Evolutionary conservation across 2,329 filamentous ascomycete species (phyloP), one percentile per base, ranked within the genome.

Genomic region (Penicillium hesseltinei): DNA sequence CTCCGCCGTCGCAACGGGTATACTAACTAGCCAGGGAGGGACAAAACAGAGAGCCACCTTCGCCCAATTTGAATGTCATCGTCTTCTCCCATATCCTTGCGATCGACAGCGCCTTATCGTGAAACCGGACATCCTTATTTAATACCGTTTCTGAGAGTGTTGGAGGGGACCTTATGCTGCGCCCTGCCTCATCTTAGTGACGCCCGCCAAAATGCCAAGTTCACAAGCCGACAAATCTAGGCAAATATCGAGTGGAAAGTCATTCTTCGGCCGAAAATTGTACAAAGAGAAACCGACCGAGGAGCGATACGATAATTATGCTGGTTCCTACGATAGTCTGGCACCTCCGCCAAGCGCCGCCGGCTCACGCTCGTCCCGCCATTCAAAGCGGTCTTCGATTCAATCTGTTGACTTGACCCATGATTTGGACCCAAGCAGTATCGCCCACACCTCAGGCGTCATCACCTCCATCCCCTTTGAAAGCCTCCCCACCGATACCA

Each of bases 401-500:
- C 81, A 88, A 64, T 93, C 89, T 15, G 75, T 91, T 68, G 90
- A 93, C 68, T 80, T 84, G 59, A 84, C 86, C 48, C 78, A 81
- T 66, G 88, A 88, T 55, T 68, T 77, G n/a, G 83, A 86, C 66
- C 66, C 71, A 48, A 77, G 82, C 59, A 87, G 85, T 58, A 77
- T 92, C 60, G 88, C 89, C 70, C 87, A 87, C 78, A 88, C 86
- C 71, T 88, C 91, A 35, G 92, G 91, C 57, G 85, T 93, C 57
- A 91, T 96, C 69, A 91, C 91, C 35, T 88, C 90, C 29, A 92
- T 97, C 63, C 91, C 92, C 33, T 96, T 95, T 78, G 90, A 96
- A 66, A 86, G 80, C 67, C 81, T 88, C 31, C 73, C 82, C 50
- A 73, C 83, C 54, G 88, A 90, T 72, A 83, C 82, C 48, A 86